Base-by-base conservation (phyloP, 768 basidiomycete species). In the Mycena capillaripes region DNA sequence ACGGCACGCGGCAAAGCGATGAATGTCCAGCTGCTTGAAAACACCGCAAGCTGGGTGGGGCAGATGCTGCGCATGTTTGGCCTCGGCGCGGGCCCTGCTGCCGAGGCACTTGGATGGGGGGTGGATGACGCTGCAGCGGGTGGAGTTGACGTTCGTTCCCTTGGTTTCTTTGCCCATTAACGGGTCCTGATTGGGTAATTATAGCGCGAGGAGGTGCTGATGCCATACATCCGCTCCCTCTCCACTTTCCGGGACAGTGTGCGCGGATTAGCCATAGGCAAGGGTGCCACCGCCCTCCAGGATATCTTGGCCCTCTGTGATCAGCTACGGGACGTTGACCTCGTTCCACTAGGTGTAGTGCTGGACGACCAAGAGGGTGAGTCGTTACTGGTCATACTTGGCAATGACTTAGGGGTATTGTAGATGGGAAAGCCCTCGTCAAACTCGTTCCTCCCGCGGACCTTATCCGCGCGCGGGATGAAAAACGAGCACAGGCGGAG, bases 351-450 rank as follows among this genome's bases (percentile, higher is more conserved):
- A 59, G 98, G 98, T 10, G 95, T 99, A 7, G 97, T 96, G 10
- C 85, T 99, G 38, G 98, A 99, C 79, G 98, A 99, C 84, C 95
- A 96, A 84, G 96, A 97, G 86, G 96, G 96, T 92, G 72, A 11
- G 14, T 36, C 27, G 44, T 38, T 27, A 70, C 11, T 21, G 2
- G 4, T 27, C 23, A 23, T 69, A 27, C 29, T 65, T 19, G 38
- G 59, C 12, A 57, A 42, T 67, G 73, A 76, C 27, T 50, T 60
- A 56, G 66, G 63, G 38, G 34, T 23, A 53, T 25, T 34, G 34
- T 74, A 97, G 97, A 97, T 84, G 97, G 97, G n/a, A 92, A 91
- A 78, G 97, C 97, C 4, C 90, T 98, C 34, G 94, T 98, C 70
- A 99, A 99, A 82, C 86, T 99, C 50, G 95, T 97, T 29, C 85